Conservation (phyloP, 2,329 filamentous ascomycete species). For the Pseudogymnoascus sp. region DNA sequence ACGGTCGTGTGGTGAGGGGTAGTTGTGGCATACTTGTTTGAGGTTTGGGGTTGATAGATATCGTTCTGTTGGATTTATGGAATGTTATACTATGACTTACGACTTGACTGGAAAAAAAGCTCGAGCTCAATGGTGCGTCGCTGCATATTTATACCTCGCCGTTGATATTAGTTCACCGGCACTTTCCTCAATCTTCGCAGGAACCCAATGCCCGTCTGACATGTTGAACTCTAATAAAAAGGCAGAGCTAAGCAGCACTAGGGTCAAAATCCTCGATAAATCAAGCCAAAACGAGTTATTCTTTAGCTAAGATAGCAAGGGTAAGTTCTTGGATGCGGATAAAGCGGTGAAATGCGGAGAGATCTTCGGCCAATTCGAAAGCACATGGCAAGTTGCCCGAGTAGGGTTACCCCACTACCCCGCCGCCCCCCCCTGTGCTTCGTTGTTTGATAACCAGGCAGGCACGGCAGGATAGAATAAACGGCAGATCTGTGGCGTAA, state of each 20-base stretch:
- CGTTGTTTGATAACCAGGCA: neutral
- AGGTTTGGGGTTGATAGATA: neutral
- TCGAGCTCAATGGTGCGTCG: neutral
- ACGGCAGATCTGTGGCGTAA: neutral
- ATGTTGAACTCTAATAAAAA: neutral
- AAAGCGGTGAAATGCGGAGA: neutral
- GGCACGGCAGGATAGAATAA: neutral
- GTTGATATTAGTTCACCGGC: neutral
- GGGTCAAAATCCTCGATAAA: neutral
- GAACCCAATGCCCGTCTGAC: neutral
- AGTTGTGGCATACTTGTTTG: neutral
- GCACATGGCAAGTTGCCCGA: neutral
- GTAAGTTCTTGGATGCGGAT: neutral
- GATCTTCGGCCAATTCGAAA: neutral
- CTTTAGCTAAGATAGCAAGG: neutral
- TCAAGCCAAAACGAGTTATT: neutral
- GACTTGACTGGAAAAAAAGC: neutral
- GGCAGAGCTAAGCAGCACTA: neutral
- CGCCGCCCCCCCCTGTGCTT: too few species aligned
- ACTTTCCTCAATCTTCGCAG: neutral
- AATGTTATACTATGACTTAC: neutral
- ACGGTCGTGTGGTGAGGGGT: neutral
- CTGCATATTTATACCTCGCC: neutral
- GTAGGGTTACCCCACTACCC: neutral
- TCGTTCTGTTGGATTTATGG: neutral